These are phyloP conservation scores for Cucurbita ficifolia DNA, from an alignment of 306 rosid species.

Conservation along the genomic window DNA sequence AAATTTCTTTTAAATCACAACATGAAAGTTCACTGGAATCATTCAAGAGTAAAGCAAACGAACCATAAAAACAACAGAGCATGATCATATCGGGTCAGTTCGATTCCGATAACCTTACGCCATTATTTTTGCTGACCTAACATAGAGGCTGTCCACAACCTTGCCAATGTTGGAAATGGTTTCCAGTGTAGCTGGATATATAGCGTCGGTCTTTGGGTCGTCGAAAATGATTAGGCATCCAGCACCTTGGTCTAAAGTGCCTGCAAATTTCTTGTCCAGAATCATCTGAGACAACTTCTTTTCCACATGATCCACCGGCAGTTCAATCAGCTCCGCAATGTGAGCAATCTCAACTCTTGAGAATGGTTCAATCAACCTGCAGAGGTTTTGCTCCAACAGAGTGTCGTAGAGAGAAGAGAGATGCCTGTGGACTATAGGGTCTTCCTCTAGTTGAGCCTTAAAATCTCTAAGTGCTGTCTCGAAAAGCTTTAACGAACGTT, in stretches of 20 bases:
- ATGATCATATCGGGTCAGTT: background rate
- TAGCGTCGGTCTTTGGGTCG: slow-evolving; percentile 31
- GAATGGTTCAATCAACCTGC: slow-evolving; percentile 90
- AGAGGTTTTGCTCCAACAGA: slow-evolving; percentile 79
- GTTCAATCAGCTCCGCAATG: slow-evolving; percentile 75
- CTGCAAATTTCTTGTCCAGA: slow-evolving; percentile 42
- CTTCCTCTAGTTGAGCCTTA: slow-evolving; percentile 84
- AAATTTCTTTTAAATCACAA: background rate
- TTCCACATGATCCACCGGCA: slow-evolving; percentile 41
- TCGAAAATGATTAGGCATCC: slow-evolving; percentile 37
- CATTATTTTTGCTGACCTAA: slow-evolving; percentile 93
- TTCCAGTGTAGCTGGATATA: slow-evolving; percentile 52
- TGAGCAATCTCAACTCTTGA: slow-evolving; percentile 88
- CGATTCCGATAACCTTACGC: slow-evolving; percentile 21
- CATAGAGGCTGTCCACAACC: slow-evolving; percentile 85
- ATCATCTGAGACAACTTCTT: slow-evolving; percentile 38
- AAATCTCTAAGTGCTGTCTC: slow-evolving; percentile 62
- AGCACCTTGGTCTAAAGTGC: slow-evolving; percentile 95
- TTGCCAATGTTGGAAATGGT: slow-evolving; percentile 78
- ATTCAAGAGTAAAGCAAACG: background rate
- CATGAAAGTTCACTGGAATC: background rate
- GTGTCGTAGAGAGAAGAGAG: slow-evolving; percentile 77
- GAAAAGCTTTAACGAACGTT: slow-evolving; percentile 73
- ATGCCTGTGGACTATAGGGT: slow-evolving; percentile 93
- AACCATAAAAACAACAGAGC: background rate